Evolutionary conservation across 106 monocot species (phyloP).

Genomic region (Triglochin maritima): DNA sequence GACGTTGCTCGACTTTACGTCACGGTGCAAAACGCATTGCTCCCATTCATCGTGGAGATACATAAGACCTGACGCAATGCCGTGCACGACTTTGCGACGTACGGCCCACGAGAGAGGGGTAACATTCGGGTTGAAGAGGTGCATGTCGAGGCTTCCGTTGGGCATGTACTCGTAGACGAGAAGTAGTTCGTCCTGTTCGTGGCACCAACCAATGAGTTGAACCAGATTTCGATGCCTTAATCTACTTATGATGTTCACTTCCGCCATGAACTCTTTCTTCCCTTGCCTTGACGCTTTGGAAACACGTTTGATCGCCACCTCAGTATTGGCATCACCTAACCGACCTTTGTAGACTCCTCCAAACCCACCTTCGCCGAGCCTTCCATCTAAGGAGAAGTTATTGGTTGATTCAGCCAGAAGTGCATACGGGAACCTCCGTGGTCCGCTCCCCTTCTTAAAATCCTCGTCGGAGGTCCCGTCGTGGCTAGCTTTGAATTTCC

Average conservation of each 20-base stretch:
- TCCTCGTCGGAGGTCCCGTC: background rate
- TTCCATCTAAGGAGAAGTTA: constrained; percentile 4
- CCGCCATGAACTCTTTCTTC: constrained; percentile 13
- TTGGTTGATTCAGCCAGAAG: constrained; percentile 6
- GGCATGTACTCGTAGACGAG: constrained; percentile 21
- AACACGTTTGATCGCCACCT: constrained; percentile 16
- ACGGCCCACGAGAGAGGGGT: background rate
- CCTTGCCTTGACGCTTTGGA: constrained; percentile 6
- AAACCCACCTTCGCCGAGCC: constrained; percentile 18
- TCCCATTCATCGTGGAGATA: constrained; percentile 19
- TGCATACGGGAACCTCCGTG: constrained; percentile 5
- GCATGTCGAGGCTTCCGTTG: constrained; percentile 15
- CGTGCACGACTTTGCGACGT: constrained; percentile 3
- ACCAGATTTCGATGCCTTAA: constrained; percentile 18
- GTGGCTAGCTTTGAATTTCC: background rate
- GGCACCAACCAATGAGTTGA: constrained; percentile 19
- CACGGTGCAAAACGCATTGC: constrained; percentile 17
- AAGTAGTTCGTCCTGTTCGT: constrained; percentile 6
- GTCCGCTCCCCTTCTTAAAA: background rate
- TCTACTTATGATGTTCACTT: constrained; percentile 15
- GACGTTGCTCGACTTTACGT: constrained; percentile 22
- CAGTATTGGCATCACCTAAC: background rate
- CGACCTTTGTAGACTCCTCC: constrained; percentile 16
- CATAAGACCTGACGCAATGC: constrained; percentile 10
- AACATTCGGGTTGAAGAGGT: background rate